phyloP scores from a whole-genome alignment of 306 rosid genomes.

The Senna siamea region DNA sequence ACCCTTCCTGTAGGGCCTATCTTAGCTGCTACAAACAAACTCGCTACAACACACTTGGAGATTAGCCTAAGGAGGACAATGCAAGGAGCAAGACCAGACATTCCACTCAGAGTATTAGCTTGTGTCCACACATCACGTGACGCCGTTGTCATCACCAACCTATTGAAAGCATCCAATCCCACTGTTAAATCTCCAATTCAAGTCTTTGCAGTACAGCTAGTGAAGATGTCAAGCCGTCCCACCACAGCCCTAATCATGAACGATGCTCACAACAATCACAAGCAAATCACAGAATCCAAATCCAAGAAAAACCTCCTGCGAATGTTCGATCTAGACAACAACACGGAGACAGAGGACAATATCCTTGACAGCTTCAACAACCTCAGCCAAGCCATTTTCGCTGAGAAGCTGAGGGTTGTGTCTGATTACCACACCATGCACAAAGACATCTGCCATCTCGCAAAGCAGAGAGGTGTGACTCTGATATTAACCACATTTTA shows the following conservation, averaged over 20 bases:
- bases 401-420: conserved; percentile 41
- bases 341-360: not conserved
- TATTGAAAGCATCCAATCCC: conserved; percentile 43
- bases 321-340: not conserved
- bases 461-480: conserved; percentile 26
- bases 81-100: conserved; percentile 38
- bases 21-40: not conserved
- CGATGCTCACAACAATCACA: conserved; percentile 12
- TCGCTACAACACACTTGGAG: not conserved
- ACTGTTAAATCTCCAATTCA: conserved; percentile 46
- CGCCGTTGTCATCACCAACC: conserved; percentile 33
- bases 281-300: conserved; percentile 2
- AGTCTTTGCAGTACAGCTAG: conserved; percentile 42
- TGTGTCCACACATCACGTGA: conserved; percentile 48
- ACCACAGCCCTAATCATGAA: conserved; percentile 42
- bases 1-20: conserved; percentile 38
- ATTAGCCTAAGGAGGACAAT: conserved; percentile 4
- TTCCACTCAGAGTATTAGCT: conserved; percentile 42
- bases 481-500: conserved; percentile 39
- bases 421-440: conserved; percentile 49
- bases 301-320: not conserved
- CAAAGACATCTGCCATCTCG: conserved; percentile 41
- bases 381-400: conserved; percentile 47
- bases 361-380: conserved; percentile 44
- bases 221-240: conserved; percentile 33